Base-by-base conservation (phyloP, 2,329 filamentous ascomycete genomes). In the Akanthomyces muscarius region DNA sequence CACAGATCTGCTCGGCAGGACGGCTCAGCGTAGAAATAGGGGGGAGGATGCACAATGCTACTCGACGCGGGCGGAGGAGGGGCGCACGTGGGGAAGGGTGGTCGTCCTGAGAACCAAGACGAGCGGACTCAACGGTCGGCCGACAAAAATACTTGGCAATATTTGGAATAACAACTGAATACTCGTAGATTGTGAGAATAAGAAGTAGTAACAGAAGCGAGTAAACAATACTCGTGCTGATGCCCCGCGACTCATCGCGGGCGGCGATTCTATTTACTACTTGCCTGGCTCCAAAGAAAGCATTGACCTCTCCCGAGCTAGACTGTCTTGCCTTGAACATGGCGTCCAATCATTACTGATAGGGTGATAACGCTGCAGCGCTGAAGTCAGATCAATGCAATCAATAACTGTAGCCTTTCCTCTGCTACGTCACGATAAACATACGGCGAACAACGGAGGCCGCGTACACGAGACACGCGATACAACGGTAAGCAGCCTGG, bases 51-150 rank as follows among this genome's bases (percentile, higher is more conserved):
- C 4, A 56, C 18, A 45, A 61, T 45, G 58, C 48, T 45, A 53
- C 58, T 28, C 58, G 8, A 50, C 48, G 36, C 28, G 33, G 55
- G 42, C 36, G 48, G 38, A 53, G 58, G 58, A 52, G 58, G 58
- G 28, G 48, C 58, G 36, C 58, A 61, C 58, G 58, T 61, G 58
- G 58, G 58, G 58, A 61, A 53, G 23, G 23, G 38, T 13, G 13
- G 58, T 61, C 48, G 48, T 61, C 25, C 28, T 50, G 47, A 61
- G 58, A 61, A 53, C 48, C 10, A 30, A 59, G 33, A 59, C 10
- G 44, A 33, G 14, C 53, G 16, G 41, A 47, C 5, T 57, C 42
- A 57, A 47, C n/a, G 8, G 42, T 41, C 54, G 3, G 23, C 10
- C 10, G 28, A 28, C 28, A 10, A 18, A 25, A 48, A 25, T 25